A percentile compares a stretch with the other conserved stretches of the same genome.
These are phyloP conservation scores for Pythium aristosporum DNA, from an alignment of 352 stramenopile genomes.

Conservation along the genomic window DNA sequence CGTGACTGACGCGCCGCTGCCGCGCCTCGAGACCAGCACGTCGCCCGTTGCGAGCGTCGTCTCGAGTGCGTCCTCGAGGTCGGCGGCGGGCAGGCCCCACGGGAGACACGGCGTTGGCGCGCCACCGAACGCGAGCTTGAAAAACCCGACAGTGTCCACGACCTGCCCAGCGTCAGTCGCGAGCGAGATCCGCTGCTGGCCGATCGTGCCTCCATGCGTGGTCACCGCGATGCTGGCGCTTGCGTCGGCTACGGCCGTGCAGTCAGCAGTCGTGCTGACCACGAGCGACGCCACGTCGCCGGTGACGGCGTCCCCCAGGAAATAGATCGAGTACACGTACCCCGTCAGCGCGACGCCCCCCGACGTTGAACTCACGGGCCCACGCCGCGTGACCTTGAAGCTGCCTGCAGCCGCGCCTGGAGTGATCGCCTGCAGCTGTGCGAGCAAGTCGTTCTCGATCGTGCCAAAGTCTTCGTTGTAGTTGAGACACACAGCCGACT, in stretches of 20 bases:
- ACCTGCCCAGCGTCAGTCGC: conserved; percentile 82
- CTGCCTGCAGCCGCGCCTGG: conserved; percentile 27
- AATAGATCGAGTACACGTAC: conserved; percentile 94
- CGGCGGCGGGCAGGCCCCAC: conserved; percentile 51
- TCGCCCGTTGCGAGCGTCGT: conserved; percentile 36
- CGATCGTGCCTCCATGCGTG: conserved; percentile 76
- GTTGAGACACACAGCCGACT: conserved; percentile 38
- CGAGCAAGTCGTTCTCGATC: conserved; percentile 32
- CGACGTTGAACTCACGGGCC: conserved; percentile 27
- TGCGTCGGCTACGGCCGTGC: conserved; percentile 28
- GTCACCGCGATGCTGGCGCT: conserved; percentile 41
- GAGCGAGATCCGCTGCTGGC: conserved; percentile 77
- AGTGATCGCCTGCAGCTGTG: conserved; percentile 29
- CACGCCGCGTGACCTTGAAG: conserved; percentile 55
- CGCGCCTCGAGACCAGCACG: conserved; percentile 56
- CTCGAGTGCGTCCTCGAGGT: conserved; percentile 52
- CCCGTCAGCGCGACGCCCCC: conserved; percentile 37
- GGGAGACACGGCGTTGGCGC: conserved; percentile 41
- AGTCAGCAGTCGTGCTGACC: conserved; percentile 23
- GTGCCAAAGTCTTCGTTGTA: conserved; percentile 32
- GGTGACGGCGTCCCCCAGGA: conserved; percentile 73
- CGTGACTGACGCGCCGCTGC: conserved; percentile 58
- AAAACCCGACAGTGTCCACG: conserved; percentile 55
- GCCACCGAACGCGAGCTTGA: conserved; percentile 35
- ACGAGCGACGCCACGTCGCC: conserved; percentile 76